phyloP scores from a whole-genome alignment of 768 basidiomycete genomes.

The Mycena epipterygia region DNA sequence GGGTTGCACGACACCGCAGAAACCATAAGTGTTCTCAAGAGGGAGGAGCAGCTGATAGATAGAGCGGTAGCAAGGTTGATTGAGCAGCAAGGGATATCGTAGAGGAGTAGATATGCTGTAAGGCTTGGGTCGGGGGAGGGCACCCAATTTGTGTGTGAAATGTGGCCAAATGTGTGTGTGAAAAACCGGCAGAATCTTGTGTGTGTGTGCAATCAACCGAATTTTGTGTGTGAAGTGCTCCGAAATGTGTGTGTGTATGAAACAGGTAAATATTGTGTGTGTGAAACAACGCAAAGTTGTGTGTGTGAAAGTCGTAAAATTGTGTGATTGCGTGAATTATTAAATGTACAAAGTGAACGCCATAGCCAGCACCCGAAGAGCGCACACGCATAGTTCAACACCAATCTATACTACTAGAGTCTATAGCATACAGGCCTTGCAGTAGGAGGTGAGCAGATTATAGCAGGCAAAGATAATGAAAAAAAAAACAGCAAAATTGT shows the following conservation, averaged over 20 bases:
- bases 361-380: no score
- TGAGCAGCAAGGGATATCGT: background rate
- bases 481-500: no score
- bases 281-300: background rate
- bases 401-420: no score
- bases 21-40: slow-evolving; percentile 2
- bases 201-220: background rate
- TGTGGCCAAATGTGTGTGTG: no score
- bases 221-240: background rate
- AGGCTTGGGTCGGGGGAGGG: no score
- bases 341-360: slow-evolving; percentile 33
- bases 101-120: background rate
- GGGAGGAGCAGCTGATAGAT: slow-evolving; percentile 13
- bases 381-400: no score
- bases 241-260: no score
- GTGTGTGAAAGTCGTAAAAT: background rate
- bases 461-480: no score
- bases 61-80: background rate
- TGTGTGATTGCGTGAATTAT: slow-evolving; percentile 16
- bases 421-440: no score
- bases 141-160: no score
- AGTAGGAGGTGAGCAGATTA: no score
- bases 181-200: background rate
- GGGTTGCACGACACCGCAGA: background rate
- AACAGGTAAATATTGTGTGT: no score